Base-by-base conservation (phyloP, 305 asterid species). In the Salvia sclarea region DNA sequence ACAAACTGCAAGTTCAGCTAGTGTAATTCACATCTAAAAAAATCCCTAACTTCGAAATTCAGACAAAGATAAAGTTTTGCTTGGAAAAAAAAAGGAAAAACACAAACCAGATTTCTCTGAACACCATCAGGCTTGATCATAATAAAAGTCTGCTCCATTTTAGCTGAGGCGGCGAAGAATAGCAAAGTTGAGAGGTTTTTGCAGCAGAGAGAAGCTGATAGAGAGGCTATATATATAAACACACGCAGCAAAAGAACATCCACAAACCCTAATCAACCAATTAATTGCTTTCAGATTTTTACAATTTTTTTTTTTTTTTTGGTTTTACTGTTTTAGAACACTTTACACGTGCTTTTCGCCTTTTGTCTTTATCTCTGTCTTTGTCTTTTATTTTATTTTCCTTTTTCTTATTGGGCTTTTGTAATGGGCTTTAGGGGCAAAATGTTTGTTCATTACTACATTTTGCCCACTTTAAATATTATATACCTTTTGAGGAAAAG, bases 41-140 rank as follows among this genome's bases (percentile, higher is more conserved):
- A 18, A 58, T 17, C 18, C 8, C 6, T 4, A 17, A 35, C 28
- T 5, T 20, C 0, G 28, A 20, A 18, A 6, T 13, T 37, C 17
- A 13, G 11, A 20, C 1, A 37, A 18, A 37, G 48, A 35, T 11
- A 20, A 21, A 0, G 10, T 37, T 37, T 60, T 2, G 13, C 31
- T 20, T 12, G 16, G 11, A 11, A 37, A 1, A 17, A 1, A n/a
- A 45, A 6, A 53, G 2, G 5, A 0, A 0, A 61, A 49, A 60
- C 2, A 80, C 81, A 10, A 68, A 90, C 96, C 82, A 91, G 73
- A 82, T 93, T 90, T 74, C 97, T 85, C 49, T 91, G 97, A 64
- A 91, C 96, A 43, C 97, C 97, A 70, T 91, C 97, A 17, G 97
- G 95, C 86, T 91, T 86, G 85, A 91, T 91, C 97, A 91, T 91